phyloP scores from a whole-genome alignment of 2,329 filamentous ascomycete genomes.

The Fusarium sp. region DNA sequence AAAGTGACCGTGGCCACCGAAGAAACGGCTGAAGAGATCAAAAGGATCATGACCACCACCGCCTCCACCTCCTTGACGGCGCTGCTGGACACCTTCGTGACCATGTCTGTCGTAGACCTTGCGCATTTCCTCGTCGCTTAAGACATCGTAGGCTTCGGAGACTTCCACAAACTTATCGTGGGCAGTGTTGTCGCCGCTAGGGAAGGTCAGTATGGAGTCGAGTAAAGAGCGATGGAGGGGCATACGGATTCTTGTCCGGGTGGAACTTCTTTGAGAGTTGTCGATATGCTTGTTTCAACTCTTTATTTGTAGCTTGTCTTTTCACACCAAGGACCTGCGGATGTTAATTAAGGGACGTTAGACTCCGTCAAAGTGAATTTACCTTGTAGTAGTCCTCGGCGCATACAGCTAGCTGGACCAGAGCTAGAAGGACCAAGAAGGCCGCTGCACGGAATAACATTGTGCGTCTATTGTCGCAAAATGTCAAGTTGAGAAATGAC shows the following conservation, averaged over 20 bases:
- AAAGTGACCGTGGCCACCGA: constrained; percentile 89
- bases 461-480: constrained; percentile 41
- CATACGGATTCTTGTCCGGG: constrained; percentile 97
- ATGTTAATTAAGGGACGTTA: constrained; percentile 6
- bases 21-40: constrained; percentile 96
- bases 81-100: constrained; percentile 88
- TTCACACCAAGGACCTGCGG: constrained; percentile 80
- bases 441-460: constrained; percentile 66
- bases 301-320: constrained; percentile 81
- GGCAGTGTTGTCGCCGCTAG: constrained; percentile 79
- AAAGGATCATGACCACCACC: constrained; percentile 83
- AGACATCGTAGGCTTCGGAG: constrained; percentile 93
- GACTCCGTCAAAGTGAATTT: constrained; percentile 21
- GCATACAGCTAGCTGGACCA: constrained; percentile 66
- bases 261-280: constrained; percentile 95
- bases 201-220: constrained; percentile 1
- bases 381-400: constrained; percentile 85
- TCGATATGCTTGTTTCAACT: constrained; percentile 94
- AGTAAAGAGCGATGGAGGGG: constrained; percentile 33
- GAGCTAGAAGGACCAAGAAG: constrained; percentile 63
- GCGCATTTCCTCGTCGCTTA: constrained; percentile 82
- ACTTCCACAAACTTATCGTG: constrained; percentile 94
- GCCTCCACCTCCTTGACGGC: constrained; percentile 72
- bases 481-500: constrained; percentile 6
- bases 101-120: constrained; percentile 95